Conservation (phyloP, 352 stramenopile species). For the Globisporangium polare region DNA sequence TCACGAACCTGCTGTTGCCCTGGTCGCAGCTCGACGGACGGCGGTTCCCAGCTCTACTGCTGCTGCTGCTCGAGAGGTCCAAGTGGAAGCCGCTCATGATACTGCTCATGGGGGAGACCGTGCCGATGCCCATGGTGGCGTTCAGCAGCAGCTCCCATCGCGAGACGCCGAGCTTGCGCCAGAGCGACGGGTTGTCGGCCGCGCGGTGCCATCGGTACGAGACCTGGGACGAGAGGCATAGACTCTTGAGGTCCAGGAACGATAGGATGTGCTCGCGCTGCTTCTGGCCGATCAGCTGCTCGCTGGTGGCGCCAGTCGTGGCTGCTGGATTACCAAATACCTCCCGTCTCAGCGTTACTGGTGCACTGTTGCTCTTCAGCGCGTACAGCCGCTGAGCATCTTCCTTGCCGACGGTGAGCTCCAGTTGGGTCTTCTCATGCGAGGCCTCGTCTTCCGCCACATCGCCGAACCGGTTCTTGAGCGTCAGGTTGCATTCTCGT, state of each 20-base stretch:
- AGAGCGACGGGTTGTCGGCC: constrained; percentile 54
- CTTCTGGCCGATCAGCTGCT: constrained; percentile 33
- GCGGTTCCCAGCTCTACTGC: constrained; percentile 8
- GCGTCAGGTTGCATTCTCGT: constrained; percentile 50
- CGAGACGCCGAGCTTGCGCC: constrained; percentile 60
- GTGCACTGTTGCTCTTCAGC: background rate
- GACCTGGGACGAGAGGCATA: constrained; percentile 52
- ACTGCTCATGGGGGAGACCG: constrained; percentile 31
- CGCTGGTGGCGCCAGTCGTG: background rate
- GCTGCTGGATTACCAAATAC: background rate
- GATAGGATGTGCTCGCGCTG: constrained; percentile 55
- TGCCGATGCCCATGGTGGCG: constrained; percentile 50
- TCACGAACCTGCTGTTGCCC: constrained; percentile 11
- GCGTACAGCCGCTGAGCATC: constrained; percentile 34
- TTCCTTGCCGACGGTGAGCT: constrained; percentile 52
- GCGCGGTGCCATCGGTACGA: constrained; percentile 76
- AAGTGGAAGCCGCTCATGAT: constrained; percentile 18
- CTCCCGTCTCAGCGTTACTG: background rate
- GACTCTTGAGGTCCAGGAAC: constrained; percentile 65
- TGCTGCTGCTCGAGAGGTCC: constrained; percentile 15
- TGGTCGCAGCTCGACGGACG: constrained; percentile 33
- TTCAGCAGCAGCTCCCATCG: constrained; percentile 62
- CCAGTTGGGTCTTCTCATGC: constrained; percentile 43
- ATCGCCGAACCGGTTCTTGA: constrained; percentile 64
- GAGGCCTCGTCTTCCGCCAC: constrained; percentile 59